Evolutionary conservation across 177 flowering plant genomes (phyloP).

Genomic region (Vitis hybrid): DNA sequence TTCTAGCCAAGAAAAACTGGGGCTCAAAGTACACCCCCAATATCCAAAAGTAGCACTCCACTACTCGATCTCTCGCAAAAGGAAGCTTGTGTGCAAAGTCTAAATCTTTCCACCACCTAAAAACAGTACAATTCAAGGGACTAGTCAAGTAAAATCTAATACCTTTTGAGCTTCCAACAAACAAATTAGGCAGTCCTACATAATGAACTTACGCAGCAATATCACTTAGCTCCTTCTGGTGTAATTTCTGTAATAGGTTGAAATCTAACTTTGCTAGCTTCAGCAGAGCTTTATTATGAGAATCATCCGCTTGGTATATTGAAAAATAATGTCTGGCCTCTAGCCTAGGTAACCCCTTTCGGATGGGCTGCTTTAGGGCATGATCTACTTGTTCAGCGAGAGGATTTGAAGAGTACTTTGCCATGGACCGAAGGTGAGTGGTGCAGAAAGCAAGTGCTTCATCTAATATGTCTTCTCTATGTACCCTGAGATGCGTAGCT

Average conservation of each 20-base stretch:
- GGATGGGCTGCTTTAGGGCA: slow-evolving; percentile 22
- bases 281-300: slow-evolving; percentile 13
- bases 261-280: slow-evolving; percentile 30
- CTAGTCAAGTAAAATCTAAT: too few relatives aligned
- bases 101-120: slow-evolving; percentile 50
- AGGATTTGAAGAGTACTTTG: neutral
- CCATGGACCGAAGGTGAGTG: slow-evolving; percentile 9
- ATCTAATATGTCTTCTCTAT: slow-evolving; percentile 31
- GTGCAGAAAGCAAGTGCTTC: slow-evolving; percentile 27
- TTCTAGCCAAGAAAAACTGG: slow-evolving; percentile 20
- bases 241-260: slow-evolving; percentile 22
- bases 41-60: slow-evolving; percentile 37
- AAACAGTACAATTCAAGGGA: neutral
- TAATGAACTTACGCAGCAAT: neutral
- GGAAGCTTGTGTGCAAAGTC: slow-evolving; percentile 27
- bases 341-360: slow-evolving; percentile 17
- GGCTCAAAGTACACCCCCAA: slow-evolving; percentile 32
- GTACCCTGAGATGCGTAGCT: slow-evolving; percentile 24
- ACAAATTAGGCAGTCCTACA: too few relatives aligned
- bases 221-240: slow-evolving; percentile 19
- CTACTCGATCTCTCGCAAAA: slow-evolving; percentile 31
- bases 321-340: slow-evolving; percentile 25
- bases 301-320: slow-evolving; percentile 15
- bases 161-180: too few relatives aligned
- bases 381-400: slow-evolving; percentile 16